phyloP scores from a whole-genome alignment of 768 basidiomycete genomes.

The Lactifluus pinguis region DNA sequence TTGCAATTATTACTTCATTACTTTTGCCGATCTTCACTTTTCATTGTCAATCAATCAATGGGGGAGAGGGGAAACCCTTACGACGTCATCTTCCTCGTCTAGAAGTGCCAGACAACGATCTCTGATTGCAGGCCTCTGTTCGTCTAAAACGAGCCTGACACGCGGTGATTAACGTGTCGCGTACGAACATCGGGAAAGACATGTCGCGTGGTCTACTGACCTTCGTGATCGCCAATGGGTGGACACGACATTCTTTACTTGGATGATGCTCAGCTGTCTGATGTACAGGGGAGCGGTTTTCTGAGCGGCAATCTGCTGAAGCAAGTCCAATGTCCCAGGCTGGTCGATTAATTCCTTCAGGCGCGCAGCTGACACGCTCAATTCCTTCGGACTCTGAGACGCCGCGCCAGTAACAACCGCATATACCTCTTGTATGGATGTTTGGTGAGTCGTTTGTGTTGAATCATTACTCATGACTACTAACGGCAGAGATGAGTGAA shows the following conservation, averaged over 20 bases:
- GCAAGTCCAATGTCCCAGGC: constrained; percentile 59
- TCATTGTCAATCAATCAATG: constrained; percentile 10
- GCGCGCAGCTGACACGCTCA: constrained; percentile 43
- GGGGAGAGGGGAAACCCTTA: constrained; percentile 26
- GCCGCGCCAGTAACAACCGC: constrained; percentile 58
- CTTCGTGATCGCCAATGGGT: constrained; percentile 72
- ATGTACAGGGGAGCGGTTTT: constrained; percentile 50
- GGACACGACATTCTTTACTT: constrained; percentile 76
- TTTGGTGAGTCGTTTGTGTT: constrained; percentile 30
- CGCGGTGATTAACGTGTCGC: background rate
- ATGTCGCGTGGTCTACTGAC: constrained; percentile 33
- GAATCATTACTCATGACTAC: constrained; percentile 12
- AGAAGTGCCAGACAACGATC: constrained; percentile 55
- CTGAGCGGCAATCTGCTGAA: constrained; percentile 66
- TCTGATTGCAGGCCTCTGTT: constrained; percentile 59
- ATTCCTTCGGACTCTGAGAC: constrained; percentile 54
- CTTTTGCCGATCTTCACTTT: constrained; percentile 60
- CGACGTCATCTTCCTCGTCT: constrained; percentile 71
- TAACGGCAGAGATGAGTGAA: background rate
- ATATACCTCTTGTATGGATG: constrained; percentile 56
- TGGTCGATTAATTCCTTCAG: constrained; percentile 61
- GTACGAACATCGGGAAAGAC: background rate
- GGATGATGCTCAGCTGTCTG: constrained; percentile 76
- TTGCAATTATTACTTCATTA: constrained; percentile 65
- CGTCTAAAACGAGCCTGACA: constrained; percentile 55